A percentile compares a stretch with the other conserved stretches of the same genome.
Conservation (phyloP, 2,329 filamentous ascomycete genomes). For the Hypoxylon sp. region DNA sequence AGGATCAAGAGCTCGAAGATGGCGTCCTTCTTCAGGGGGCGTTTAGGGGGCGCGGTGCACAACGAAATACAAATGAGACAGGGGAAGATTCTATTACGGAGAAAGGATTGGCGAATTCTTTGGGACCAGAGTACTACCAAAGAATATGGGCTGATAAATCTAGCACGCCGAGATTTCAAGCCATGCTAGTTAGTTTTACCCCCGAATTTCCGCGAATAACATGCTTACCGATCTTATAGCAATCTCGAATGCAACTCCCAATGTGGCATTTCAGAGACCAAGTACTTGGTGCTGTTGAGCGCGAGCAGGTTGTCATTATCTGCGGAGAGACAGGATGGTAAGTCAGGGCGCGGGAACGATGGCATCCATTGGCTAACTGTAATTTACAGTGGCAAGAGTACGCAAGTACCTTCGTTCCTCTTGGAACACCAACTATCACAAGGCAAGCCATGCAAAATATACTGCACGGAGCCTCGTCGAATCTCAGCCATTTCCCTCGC, state of each 20-base stretch:
- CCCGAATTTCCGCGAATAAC: too few species aligned
- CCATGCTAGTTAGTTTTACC: slow-evolving; percentile 71
- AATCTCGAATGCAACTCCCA: slow-evolving; percentile 80
- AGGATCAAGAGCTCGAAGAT: slow-evolving; percentile 75
- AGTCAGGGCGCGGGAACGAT: slow-evolving; percentile 23
- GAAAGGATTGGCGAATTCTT: slow-evolving; percentile 50
- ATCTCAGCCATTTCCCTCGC: slow-evolving; percentile 97
- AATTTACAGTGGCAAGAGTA: slow-evolving; percentile 80
- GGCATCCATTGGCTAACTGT: slow-evolving; percentile 29
- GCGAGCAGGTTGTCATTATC: slow-evolving; percentile 87
- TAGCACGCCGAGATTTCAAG: slow-evolving; percentile 69
- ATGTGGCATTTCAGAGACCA: slow-evolving; percentile 87
- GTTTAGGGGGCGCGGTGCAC: slow-evolving; percentile 69
- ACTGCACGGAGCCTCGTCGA: slow-evolving; percentile 92
- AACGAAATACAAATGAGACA: slow-evolving; percentile 57
- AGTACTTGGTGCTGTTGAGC: slow-evolving; percentile 79
- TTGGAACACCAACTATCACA: slow-evolving; percentile 86
- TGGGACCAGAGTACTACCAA: slow-evolving; percentile 60
- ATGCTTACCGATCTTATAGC: slow-evolving; percentile 42
- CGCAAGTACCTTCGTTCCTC: slow-evolving; percentile 93
- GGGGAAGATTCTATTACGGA: slow-evolving; percentile 59
- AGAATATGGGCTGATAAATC: slow-evolving; percentile 68
- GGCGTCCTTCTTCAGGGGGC: slow-evolving; percentile 80
- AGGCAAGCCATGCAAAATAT: slow-evolving; percentile 87
- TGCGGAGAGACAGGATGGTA: slow-evolving; percentile 95